Evolutionary conservation across 176 grass and related monocot species (phyloP).

Genomic region (Avena eriantha): DNA sequence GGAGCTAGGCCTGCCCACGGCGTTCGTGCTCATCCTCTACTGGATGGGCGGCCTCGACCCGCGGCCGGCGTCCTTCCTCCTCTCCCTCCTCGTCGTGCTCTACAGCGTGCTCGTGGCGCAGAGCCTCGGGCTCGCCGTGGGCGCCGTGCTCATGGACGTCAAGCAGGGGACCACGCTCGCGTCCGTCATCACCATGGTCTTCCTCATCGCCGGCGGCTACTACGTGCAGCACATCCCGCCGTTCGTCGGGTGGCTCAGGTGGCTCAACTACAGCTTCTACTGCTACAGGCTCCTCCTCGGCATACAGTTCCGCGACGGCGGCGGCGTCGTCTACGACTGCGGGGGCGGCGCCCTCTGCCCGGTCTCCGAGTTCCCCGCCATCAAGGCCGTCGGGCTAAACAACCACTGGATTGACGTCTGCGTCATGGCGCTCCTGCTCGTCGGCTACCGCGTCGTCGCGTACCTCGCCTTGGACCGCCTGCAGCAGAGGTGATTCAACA

Average conservation of each 20-base stretch:
- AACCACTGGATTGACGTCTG: slow-evolving; percentile 89
- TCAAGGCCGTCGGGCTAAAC: slow-evolving; percentile 80
- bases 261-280: slow-evolving; percentile 99
- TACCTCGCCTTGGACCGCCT: slow-evolving; percentile 83
- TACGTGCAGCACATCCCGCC: slow-evolving; percentile 97
- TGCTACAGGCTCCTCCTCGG: slow-evolving; percentile 93
- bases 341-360: slow-evolving; percentile 50
- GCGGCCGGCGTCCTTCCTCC: slow-evolving; percentile 49
- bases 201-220: slow-evolving; percentile 97
- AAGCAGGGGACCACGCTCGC: slow-evolving; percentile 98
- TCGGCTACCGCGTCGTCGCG: slow-evolving; percentile 90
- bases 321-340: slow-evolving; percentile 70
- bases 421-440: slow-evolving; percentile 88
- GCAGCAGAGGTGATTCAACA: slow-evolving; percentile 50
- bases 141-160: slow-evolving; percentile 94
- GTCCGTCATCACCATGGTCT: slow-evolving; percentile 93
- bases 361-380: slow-evolving; percentile 76
- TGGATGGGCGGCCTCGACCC: slow-evolving; percentile 95
- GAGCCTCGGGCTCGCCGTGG: slow-evolving; percentile 91
- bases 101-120: slow-evolving; percentile 96
- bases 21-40: slow-evolving; percentile 93
- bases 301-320: slow-evolving; percentile 64
- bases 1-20: slow-evolving; percentile 94
- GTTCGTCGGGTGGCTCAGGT: slow-evolving; percentile 85
- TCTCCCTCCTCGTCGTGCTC: slow-evolving; percentile 80